Percentiles rank a stretch among this genome's conserved stretches.
These are phyloP conservation scores for Actinomortierella wolfii DNA, from an alignment of 371 early-diverging fungal species.

Conservation along the genomic window DNA sequence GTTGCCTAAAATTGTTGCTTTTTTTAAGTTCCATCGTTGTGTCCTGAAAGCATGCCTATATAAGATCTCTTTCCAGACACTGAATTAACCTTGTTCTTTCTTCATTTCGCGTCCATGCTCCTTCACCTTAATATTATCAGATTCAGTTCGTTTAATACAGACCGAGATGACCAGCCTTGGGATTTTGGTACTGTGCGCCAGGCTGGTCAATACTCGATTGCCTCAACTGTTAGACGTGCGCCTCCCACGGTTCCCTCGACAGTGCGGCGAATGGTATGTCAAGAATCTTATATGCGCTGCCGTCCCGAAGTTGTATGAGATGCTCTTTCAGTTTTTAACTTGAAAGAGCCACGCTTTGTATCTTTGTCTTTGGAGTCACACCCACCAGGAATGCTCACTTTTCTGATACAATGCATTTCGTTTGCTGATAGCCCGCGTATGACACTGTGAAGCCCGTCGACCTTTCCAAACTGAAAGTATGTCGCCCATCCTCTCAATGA, in stretches of 20 bases:
- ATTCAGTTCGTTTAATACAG: conserved; percentile 47
- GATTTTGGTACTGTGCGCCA: conserved; percentile 62
- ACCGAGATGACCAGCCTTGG: conserved; percentile 54
- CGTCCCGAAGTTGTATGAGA: too few relatives aligned
- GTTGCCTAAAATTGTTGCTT: neutral
- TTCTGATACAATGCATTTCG: neutral
- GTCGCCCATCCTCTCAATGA: too few relatives aligned
- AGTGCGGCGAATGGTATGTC: conserved; percentile 12
- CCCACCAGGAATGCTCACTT: too few relatives aligned
- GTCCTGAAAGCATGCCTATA: neutral
- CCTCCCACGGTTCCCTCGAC: conserved; percentile 12
- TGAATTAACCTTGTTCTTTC: neutral
- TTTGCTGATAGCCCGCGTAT: conserved; percentile 17
- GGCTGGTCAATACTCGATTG: conserved; percentile 19
- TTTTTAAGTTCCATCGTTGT: neutral
- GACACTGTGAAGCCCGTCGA: conserved; percentile 25
- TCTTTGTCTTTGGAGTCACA: too few relatives aligned
- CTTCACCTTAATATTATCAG: neutral
- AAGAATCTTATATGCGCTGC: neutral
- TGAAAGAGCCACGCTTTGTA: neutral
- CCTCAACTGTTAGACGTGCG: conserved; percentile 27
- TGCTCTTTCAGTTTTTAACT: too few relatives aligned
- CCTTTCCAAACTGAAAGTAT: conserved; percentile 28
- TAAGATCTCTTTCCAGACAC: neutral
- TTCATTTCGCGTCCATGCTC: neutral